These are phyloP conservation scores for Angomonas desouzai DNA, from an alignment of 208 protist species.

Conservation along the genomic window DNA sequence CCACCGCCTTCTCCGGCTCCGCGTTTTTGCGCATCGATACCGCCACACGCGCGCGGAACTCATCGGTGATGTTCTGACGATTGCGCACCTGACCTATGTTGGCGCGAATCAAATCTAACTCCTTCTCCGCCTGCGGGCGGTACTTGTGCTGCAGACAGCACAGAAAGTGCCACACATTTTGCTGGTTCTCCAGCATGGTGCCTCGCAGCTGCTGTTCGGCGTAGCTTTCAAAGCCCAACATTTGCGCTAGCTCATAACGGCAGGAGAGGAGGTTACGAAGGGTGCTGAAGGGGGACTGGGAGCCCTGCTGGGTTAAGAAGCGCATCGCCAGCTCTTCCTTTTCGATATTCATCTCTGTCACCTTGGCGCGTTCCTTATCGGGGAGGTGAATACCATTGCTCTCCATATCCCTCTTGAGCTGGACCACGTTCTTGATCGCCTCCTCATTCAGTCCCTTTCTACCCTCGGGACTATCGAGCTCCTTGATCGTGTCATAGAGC, in stretches of 20 bases:
- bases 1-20: constrained; percentile 53
- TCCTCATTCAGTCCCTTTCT: constrained; percentile 66
- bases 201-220: constrained; percentile 88
- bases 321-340: constrained; percentile 85
- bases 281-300: constrained; percentile 67
- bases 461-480: constrained; percentile 65
- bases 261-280: constrained; percentile 77
- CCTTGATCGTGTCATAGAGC: constrained; percentile 82
- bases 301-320: constrained; percentile 71
- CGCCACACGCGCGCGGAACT: constrained; percentile 71
- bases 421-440: constrained; percentile 86
- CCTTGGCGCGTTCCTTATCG: constrained; percentile 61
- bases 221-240: constrained; percentile 84
- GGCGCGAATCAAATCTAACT: constrained; percentile 68
- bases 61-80: constrained; percentile 74
- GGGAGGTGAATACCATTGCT: constrained; percentile 89
- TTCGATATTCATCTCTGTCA: constrained; percentile 86
- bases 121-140: constrained; percentile 68
- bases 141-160: constrained; percentile 85
- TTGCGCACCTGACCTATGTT: constrained; percentile 78
- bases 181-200: constrained; percentile 85
- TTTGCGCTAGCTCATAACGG: constrained; percentile 76
- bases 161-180: constrained; percentile 90
- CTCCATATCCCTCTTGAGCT: constrained; percentile 91
- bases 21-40: constrained; percentile 61